Base-by-base conservation (phyloP, 257 asterid species). In the Galeopsis tetrahit region DNA sequence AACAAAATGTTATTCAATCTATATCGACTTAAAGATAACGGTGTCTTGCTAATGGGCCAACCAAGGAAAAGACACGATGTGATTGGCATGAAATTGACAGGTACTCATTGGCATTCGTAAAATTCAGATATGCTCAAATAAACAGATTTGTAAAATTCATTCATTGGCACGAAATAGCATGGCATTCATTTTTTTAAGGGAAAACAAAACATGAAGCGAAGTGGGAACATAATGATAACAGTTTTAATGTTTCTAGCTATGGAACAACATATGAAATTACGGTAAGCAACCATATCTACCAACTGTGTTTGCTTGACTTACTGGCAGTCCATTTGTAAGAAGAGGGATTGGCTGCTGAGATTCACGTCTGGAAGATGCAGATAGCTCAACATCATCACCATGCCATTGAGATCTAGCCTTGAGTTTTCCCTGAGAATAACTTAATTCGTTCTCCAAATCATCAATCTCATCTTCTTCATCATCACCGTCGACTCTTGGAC, bases 401-500 rank as follows among this genome's bases (percentile, higher is more conserved):
- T 79, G 90, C 97, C 98, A 93, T 63, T 91, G 95, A 58, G 85
- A 81, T 77, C 93, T 82, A 75, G 85, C 84, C 74, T 88, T 90
- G 80, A 82, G 70, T 73, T 88, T 85, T 58, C 88, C 90, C 63
- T 78, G 88, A 62, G 88, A 79, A 40, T 86, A 84, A 72, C 82
- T 86, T 51, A 90, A 88, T 78, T 92, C 98, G 66, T 92, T 83
- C 78, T 89, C 97, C 71, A 91, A 80, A 78, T 93, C 97, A 84
- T 93, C 96, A 67, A 85, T 73, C 43, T 82, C 96, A 49, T 89
- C 96, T 71, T 91, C 98, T 44, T 91, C 98, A 63, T 93, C 97
- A 74, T 93, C 98, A 58, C 97, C 96, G 5, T 91, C 98, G 13
- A 93, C 97, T 80, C 97, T 85, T 14, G 87, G 96, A 77, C 96